Evolutionary conservation across 2,329 filamentous ascomycete genomes (phyloP).

Genomic region (Juglanconis oblonga): DNA sequence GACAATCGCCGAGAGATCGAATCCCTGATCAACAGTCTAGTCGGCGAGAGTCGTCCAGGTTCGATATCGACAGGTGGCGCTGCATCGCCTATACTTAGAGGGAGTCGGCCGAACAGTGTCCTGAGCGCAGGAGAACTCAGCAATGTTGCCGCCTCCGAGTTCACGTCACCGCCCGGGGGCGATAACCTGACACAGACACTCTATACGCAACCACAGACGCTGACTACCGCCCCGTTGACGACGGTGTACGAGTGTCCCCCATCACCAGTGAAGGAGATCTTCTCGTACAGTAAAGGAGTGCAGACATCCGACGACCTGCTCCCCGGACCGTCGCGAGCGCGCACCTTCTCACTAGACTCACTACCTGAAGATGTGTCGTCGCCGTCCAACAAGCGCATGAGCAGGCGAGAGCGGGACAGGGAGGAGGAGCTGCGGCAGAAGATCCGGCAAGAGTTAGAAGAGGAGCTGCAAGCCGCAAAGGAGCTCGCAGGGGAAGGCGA

Average conservation of each 20-base stretch:
- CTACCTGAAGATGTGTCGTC: constrained; percentile 62
- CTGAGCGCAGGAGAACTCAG: constrained; percentile 79
- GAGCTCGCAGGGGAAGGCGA: constrained; percentile 54
- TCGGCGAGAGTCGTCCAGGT: constrained; percentile 72
- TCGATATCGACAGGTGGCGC: constrained; percentile 63
- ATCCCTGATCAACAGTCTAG: constrained; percentile 76
- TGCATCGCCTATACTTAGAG: constrained; percentile 63
- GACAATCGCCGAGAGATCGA: constrained; percentile 77
- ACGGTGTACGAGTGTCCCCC: constrained; percentile 80
- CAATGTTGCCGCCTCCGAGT: constrained; percentile 63
- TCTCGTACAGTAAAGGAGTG: constrained; percentile 95
- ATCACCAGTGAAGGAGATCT: constrained; percentile 74
- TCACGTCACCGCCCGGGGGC: constrained; percentile 44
- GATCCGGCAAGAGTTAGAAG: constrained; percentile 85
- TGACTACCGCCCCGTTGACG: constrained; percentile 70
- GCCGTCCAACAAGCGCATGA: constrained; percentile 69
- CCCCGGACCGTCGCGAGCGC: constrained; percentile 47
- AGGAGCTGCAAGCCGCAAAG: constrained; percentile 76
- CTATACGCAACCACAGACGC: constrained; percentile 57
- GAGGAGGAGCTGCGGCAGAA: constrained; percentile 88
- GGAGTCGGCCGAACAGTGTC: constrained; percentile 82
- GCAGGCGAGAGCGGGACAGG: constrained; percentile 73
- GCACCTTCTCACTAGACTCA: constrained; percentile 53
- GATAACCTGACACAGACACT: constrained; percentile 28
- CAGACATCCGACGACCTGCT: constrained; percentile 81